These are phyloP conservation scores for Sporobolomyces roseus DNA, from an alignment of 768 basidiomycete genomes.

Conservation along the genomic window DNA sequence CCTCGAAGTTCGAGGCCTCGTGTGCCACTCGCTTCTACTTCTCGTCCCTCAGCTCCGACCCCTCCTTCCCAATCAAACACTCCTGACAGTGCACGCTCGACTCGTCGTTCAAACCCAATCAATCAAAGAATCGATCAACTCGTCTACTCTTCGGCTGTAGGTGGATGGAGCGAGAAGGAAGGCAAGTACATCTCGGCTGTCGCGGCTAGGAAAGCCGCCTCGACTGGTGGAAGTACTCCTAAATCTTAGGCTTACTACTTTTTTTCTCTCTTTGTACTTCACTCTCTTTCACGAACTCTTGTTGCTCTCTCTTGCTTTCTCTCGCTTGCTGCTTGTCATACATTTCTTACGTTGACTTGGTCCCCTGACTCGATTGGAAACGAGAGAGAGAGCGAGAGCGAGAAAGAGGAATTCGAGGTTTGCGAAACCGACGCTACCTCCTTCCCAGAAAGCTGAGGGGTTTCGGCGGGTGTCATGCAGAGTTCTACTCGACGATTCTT, in stretches of 20 bases:
- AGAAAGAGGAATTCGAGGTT: no score
- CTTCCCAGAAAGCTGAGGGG: no score
- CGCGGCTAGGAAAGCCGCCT: slow-evolving; percentile 8
- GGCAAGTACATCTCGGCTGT: slow-evolving; percentile 21
- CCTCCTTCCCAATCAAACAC: background rate
- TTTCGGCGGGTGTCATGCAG: no score
- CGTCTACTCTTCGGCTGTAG: slow-evolving; percentile 12
- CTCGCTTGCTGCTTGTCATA: background rate
- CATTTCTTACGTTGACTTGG: no score
- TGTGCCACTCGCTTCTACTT: background rate
- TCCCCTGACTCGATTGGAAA: no score
- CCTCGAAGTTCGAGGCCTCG: background rate
- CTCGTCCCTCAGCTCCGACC: background rate
- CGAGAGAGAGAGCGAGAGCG: background rate
- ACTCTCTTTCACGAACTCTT: background rate
- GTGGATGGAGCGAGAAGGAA: slow-evolving; percentile 17
- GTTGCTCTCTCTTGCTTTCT: background rate
- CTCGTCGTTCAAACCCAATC: slow-evolving; percentile 22
- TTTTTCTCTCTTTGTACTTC: background rate
- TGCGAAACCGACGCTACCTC: no score
- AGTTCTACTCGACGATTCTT: no score
- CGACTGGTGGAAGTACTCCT: background rate
- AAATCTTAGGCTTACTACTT: background rate
- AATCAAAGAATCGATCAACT: slow-evolving; percentile 1
- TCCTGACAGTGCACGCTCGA: slow-evolving; percentile 18